phyloP scores from a whole-genome alignment of 192 early-diverging fungal species.

The Backusella australiensis region DNA sequence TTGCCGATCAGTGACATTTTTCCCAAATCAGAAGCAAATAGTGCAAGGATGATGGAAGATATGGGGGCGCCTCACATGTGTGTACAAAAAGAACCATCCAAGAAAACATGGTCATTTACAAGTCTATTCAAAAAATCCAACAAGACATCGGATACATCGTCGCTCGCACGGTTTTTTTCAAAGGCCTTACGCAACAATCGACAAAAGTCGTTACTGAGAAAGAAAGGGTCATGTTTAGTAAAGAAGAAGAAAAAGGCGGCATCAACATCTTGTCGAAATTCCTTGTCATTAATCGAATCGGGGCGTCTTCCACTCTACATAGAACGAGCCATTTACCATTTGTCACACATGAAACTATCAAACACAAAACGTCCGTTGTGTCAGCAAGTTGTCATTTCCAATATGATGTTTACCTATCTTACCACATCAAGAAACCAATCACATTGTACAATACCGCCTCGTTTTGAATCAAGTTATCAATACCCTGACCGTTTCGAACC shows the following conservation, averaged over 20 bases:
- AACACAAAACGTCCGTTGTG: conserved; percentile 68
- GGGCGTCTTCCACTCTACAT: conserved; percentile 53
- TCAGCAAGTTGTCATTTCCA: conserved; percentile 75
- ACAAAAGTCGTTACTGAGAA: background rate
- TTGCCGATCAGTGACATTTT: background rate
- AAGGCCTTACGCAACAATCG: background rate
- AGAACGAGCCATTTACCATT: conserved; percentile 75
- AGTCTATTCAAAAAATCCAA: background rate
- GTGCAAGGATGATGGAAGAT: background rate
- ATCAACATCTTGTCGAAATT: background rate
- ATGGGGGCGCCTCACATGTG: background rate
- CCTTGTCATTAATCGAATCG: background rate
- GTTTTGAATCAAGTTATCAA: background rate
- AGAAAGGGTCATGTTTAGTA: background rate
- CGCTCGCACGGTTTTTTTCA: background rate
- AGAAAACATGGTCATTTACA: background rate
- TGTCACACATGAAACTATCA: conserved; percentile 68
- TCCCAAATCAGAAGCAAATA: background rate
- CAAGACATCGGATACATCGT: background rate
- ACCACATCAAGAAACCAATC: conserved; percentile 61
- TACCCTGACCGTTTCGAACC: background rate
- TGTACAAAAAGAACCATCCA: background rate
- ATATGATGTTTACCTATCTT: conserved; percentile 83
- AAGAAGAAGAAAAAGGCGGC: background rate
- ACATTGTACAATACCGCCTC: background rate